Conservation (phyloP, 2,329 filamentous ascomycete genomes). For the Fusarium azukiicola region DNA sequence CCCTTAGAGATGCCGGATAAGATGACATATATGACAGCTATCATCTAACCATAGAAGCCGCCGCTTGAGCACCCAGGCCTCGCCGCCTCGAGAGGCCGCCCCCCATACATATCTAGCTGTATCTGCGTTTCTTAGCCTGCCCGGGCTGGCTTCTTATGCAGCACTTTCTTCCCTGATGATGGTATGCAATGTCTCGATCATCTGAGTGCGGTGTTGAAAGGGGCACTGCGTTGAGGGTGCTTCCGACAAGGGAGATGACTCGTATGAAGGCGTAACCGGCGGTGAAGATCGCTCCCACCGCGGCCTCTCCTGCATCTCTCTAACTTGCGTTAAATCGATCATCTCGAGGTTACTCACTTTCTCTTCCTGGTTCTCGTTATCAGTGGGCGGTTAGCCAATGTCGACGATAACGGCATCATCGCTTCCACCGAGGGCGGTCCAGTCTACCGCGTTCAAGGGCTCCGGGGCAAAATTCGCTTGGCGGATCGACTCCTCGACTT, state of each 20-base stretch:
- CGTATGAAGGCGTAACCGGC: background rate
- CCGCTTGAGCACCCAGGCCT: too few species aligned
- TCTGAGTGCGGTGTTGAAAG: background rate
- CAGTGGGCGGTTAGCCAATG: too few species aligned
- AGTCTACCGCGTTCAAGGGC: too few species aligned
- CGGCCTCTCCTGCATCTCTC: slow-evolving; percentile 3
- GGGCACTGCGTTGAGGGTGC: background rate
- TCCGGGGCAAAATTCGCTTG: too few species aligned
- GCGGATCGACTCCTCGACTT: slow-evolving; percentile 7
- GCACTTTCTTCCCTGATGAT: background rate
- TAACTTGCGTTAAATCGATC: too few species aligned
- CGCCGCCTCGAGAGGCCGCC: background rate
- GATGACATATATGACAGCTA: too few species aligned
- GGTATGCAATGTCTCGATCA: background rate
- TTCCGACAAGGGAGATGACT: background rate
- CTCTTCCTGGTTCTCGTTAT: too few species aligned
- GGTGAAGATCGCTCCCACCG: background rate
- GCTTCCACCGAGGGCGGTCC: too few species aligned
- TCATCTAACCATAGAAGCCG: too few species aligned
- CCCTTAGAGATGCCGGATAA: too few species aligned
- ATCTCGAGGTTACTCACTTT: too few species aligned
- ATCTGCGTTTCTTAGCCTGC: background rate
- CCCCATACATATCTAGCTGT: background rate
- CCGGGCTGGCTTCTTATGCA: background rate
- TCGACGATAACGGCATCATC: too few species aligned